These are phyloP conservation scores for Eucalyptus polyanthemos DNA, from an alignment of 345 rosid genomes.

Conservation along the genomic window DNA sequence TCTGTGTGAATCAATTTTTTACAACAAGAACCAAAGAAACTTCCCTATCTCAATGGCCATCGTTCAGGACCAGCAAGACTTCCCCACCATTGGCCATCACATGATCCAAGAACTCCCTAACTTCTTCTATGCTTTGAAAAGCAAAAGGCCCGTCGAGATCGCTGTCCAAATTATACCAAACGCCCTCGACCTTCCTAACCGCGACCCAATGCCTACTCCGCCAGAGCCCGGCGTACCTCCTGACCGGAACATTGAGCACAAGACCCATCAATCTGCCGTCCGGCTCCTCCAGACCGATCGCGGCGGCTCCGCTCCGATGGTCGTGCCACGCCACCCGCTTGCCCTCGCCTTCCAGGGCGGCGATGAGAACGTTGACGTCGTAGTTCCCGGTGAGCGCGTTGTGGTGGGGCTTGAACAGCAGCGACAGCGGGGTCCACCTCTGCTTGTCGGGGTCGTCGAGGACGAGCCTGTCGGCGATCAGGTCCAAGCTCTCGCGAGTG, in stretches of 20 bases:
- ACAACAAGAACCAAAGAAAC: neutral
- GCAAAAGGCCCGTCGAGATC: slow-evolving; percentile 39
- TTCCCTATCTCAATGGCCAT: slow-evolving; percentile 3
- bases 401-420: slow-evolving; percentile 74
- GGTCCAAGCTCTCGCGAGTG: slow-evolving; percentile 44
- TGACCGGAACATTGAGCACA: slow-evolving; percentile 62
- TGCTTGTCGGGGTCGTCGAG: slow-evolving; percentile 41
- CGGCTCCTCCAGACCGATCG: slow-evolving; percentile 37
- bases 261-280: slow-evolving; percentile 46
- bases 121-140: slow-evolving; percentile 31
- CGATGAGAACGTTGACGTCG: slow-evolving; percentile 69
- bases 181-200: slow-evolving; percentile 54
- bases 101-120: slow-evolving; percentile 46
- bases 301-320: slow-evolving; percentile 41
- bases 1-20: neutral
- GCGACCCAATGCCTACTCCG: slow-evolving; percentile 84
- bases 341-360: slow-evolving; percentile 59
- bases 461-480: slow-evolving; percentile 50
- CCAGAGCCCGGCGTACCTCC: slow-evolving; percentile 71
- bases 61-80: slow-evolving; percentile 58
- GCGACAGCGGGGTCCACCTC: slow-evolving; percentile 61
- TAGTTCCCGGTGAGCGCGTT: slow-evolving; percentile 75
- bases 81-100: slow-evolving; percentile 42
- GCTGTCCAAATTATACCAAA: slow-evolving; percentile 90
- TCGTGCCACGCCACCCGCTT: slow-evolving; percentile 78